phyloP scores from a whole-genome alignment of 2,329 filamentous ascomycete species.

The Colletotrichum cordylinicola region DNA sequence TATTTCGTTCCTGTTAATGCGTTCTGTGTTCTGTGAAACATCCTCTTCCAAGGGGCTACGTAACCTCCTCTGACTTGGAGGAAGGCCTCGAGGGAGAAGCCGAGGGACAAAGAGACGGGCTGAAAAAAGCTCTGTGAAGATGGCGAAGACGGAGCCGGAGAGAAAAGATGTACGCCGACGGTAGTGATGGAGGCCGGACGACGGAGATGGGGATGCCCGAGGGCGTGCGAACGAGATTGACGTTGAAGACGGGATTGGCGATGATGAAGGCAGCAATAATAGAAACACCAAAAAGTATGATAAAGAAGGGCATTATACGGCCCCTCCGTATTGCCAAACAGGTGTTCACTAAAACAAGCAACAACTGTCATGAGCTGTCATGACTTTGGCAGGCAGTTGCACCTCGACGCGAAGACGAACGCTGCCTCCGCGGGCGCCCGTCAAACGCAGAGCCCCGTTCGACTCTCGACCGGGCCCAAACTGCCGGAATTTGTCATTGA shows the following conservation, averaged over 20 bases:
- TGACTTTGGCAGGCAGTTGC: background rate
- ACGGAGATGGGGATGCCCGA: background rate
- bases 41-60: background rate
- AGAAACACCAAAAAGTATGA: background rate
- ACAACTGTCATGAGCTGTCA: background rate
- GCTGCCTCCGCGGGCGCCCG: background rate
- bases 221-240: background rate
- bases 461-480: background rate
- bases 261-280: background rate
- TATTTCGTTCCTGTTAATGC: background rate
- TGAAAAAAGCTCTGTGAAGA: background rate
- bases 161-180: background rate
- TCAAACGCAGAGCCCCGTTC: background rate
- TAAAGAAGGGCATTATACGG: background rate
- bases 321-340: background rate
- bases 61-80: background rate
- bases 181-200: background rate
- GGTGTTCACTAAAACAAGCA: background rate
- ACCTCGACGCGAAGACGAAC: background rate
- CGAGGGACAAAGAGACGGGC: background rate
- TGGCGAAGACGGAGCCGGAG: background rate
- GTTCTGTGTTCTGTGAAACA: background rate
- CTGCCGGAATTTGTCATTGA: conserved; percentile 7
- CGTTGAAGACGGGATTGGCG: background rate
- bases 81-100: background rate